Evolutionary conservation across 441 rosid species (phyloP), one percentile per base, ranked within the genome.

Genomic region (Populus tomentosa): DNA sequence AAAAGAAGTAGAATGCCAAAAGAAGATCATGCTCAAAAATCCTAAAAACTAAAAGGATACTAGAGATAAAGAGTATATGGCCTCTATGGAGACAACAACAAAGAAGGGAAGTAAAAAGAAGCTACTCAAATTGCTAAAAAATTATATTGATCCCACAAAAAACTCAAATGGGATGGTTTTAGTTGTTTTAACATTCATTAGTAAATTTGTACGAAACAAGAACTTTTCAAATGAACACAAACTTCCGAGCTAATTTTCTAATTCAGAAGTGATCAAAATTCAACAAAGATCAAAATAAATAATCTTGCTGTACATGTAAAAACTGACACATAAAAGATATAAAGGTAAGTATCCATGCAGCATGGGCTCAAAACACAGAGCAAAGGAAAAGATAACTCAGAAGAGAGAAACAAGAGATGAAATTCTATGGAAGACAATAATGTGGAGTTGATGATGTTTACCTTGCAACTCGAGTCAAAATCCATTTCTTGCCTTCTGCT

Each of bases 401-500:
- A 21, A 72, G 36, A 20, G 36, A n/a, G 21, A 20, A n/a, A 62
- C 33, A 26, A 30, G 67, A 75, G 23, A 75, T 9, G 11, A 4
- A 40, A 24, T 7, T 26, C 68, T 70, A 50, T 13, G 9, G 0
- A 24, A 21, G 21, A 24, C 24, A 10, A 6, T 50, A 63, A 70
- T 16, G 23, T 35, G 67, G 36, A 35, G 46, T 71, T 32, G 59
- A 23, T 6, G 20, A 21, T 9, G 16, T 4, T 67, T 83, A 83
- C 88, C 86, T 81, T 72, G 79, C 70, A 72, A 66, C 69, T 70
- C 32, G 82, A 67, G 75, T 78, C 68, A 36, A 83, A 70, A 20
- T 83, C 88, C 86, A 79, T 81, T 2, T 33, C 30, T 69, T 64
- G 67, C 13, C 36, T 75, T 74, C 13, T 68, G 46, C 63, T 69